phyloP scores from a whole-genome alignment of 73 alveolate species.

The Paramecium sonneborni region DNA sequence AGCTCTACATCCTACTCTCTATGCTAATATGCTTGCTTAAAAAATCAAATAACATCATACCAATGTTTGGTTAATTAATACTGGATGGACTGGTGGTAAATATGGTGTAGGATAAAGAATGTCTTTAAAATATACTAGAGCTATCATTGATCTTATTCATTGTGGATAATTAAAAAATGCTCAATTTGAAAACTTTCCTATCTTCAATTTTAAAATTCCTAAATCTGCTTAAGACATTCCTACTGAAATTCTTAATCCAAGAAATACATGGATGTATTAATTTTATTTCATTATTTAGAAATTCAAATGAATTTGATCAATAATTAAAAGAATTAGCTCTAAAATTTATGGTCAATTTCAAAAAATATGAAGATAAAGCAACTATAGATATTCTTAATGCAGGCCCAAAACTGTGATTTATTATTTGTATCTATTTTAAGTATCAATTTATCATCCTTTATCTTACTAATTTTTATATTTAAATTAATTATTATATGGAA shows the following conservation, averaged over 20 bases:
- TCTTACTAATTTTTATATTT: background rate
- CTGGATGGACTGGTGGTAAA: slow-evolving; percentile 98
- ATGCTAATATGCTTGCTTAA: slow-evolving; percentile 94
- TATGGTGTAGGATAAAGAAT: slow-evolving; percentile 95
- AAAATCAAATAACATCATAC: slow-evolving; percentile 84
- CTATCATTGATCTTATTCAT: slow-evolving; percentile 93
- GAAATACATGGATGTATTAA: slow-evolving; percentile 76
- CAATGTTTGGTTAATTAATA: slow-evolving; percentile 93
- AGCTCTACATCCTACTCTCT: slow-evolving; percentile 91
- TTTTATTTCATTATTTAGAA: background rate
- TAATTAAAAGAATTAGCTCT: slow-evolving; percentile 3
- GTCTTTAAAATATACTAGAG: slow-evolving; percentile 87
- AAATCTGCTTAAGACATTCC: slow-evolving; percentile 81
- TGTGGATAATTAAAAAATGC: slow-evolving; percentile 84
- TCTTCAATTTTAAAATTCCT: slow-evolving; percentile 85
- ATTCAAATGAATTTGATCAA: slow-evolving; percentile 46
- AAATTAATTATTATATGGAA: background rate
- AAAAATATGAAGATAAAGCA: slow-evolving; percentile 61
- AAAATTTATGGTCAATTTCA: slow-evolving; percentile 54
- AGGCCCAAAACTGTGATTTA: slow-evolving; percentile 59
- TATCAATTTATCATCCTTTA: too few species aligned
- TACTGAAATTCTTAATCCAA: slow-evolving; percentile 76
- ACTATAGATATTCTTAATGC: slow-evolving; percentile 46
- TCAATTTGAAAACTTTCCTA: slow-evolving; percentile 73
- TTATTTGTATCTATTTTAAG: background rate